phyloP scores from a whole-genome alignment of 2,329 filamentous ascomycete genomes.

The Ceratocystis papillata region DNA sequence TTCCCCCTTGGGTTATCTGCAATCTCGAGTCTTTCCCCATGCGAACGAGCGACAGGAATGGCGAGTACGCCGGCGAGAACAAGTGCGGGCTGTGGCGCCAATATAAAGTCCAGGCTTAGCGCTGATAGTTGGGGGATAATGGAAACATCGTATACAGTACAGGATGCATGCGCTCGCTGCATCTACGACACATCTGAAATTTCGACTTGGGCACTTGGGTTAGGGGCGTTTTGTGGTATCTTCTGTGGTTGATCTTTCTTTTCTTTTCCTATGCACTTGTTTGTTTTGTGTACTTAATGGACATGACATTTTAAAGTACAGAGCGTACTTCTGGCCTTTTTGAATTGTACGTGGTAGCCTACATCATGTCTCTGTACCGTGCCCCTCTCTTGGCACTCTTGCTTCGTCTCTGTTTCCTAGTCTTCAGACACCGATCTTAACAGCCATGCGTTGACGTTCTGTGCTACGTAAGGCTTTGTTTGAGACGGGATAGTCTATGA shows the following conservation, averaged over 20 bases:
- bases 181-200: not conserved
- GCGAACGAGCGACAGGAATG: not conserved
- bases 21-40: not conserved
- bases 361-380: not conserved
- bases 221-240: constrained; percentile 5
- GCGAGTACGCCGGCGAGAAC: not conserved
- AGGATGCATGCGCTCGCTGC: not conserved
- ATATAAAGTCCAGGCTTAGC: too few species aligned
- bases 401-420: not conserved
- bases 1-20: not conserved
- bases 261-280: not conserved
- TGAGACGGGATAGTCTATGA: too few species aligned
- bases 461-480: too few species aligned
- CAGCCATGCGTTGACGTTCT: too few species aligned
- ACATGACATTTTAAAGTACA: not conserved
- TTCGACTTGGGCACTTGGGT: constrained; percentile 7
- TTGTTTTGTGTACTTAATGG: not conserved
- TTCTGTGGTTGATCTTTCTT: not conserved
- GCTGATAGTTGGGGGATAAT: too few species aligned
- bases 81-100: not conserved
- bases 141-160: not conserved
- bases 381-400: not conserved
- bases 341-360: not conserved
- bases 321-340: not conserved
- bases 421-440: too few species aligned